These are phyloP conservation scores for Fusarium sp. DNA, from an alignment of 2,329 filamentous ascomycete species.

Conservation along the genomic window DNA sequence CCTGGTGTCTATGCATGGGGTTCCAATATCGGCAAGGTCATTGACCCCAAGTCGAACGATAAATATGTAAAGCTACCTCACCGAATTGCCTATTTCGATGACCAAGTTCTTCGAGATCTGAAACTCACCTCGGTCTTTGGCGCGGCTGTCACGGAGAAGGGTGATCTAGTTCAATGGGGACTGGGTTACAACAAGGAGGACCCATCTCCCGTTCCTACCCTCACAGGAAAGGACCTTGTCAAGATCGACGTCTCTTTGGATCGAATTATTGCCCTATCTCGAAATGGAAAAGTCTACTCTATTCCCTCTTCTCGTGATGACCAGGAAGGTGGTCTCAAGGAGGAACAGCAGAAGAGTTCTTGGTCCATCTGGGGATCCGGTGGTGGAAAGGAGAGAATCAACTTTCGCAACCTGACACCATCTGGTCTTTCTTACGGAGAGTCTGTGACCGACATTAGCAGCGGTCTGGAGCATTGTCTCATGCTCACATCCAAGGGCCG, in stretches of 20 bases:
- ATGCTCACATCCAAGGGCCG: conserved; percentile 87
- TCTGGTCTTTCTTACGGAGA: conserved; percentile 74
- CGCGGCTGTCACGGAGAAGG: conserved; percentile 87
- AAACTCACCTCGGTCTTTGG: conserved; percentile 87
- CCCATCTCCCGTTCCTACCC: conserved; percentile 74
- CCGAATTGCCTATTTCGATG: conserved; percentile 85
- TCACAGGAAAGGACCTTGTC: conserved; percentile 83
- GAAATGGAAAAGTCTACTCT: conserved; percentile 84
- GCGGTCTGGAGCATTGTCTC: conserved; percentile 87
- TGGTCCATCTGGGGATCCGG: conserved; percentile 79
- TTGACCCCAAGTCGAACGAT: conserved; percentile 85
- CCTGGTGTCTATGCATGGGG: conserved; percentile 97
- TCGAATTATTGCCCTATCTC: conserved; percentile 83
- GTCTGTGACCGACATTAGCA: conserved; percentile 78
- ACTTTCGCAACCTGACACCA: conserved; percentile 80
- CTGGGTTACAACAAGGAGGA: conserved; percentile 76
- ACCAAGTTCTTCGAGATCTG: conserved; percentile 84
- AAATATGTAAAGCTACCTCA: conserved; percentile 82
- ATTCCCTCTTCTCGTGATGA: conserved; percentile 81
- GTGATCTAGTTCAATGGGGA: conserved; percentile 94
- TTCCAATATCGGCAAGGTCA: conserved; percentile 86
- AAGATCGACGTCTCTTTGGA: conserved; percentile 84
- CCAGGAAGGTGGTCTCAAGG: conserved; percentile 73
- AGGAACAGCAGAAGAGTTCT: conserved; percentile 63
- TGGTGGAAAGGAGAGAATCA: conserved; percentile 59